Evolutionary conservation across 176 grass and related monocot species (phyloP).

Genomic region (Avena insularis): DNA sequence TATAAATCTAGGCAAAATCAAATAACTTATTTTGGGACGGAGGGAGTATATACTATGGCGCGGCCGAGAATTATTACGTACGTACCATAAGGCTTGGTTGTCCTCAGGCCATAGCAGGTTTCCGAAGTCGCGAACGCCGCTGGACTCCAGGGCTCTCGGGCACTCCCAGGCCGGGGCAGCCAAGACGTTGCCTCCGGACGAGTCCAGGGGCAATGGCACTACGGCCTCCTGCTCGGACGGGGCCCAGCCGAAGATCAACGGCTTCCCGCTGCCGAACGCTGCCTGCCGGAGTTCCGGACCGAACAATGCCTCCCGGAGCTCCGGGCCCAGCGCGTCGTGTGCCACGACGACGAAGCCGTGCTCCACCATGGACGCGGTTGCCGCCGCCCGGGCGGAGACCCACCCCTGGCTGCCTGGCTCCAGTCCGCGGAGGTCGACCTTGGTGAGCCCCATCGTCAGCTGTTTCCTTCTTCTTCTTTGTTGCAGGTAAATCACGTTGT

Average conservation of each 20-base stretch:
- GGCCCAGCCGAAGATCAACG: slow-evolving; percentile 36
- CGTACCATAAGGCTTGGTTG: slow-evolving; percentile 40
- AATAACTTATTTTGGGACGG: too few species aligned
- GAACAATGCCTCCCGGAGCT: slow-evolving; percentile 44
- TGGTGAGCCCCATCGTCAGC: background rate
- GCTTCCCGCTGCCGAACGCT: background rate
- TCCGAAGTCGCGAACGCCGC: slow-evolving; percentile 32
- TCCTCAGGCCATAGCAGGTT: slow-evolving; percentile 47
- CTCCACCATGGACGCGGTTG: slow-evolving; percentile 34
- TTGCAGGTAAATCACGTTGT: too few species aligned
- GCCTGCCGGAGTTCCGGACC: background rate
- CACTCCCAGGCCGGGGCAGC: slow-evolving; percentile 54
- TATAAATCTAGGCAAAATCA: too few species aligned
- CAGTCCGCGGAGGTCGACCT: slow-evolving; percentile 43
- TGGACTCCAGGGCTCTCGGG: slow-evolving; percentile 31
- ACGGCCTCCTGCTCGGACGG: slow-evolving; percentile 33
- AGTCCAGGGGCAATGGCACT: background rate
- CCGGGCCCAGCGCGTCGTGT: slow-evolving; percentile 36
- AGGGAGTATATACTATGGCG: too few species aligned
- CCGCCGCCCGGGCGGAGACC: slow-evolving; percentile 24
- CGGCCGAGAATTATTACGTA: background rate
- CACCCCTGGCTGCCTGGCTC: slow-evolving; percentile 6
- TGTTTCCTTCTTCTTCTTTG: background rate
- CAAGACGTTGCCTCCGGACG: slow-evolving; percentile 3
- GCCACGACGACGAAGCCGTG: slow-evolving; percentile 53